phyloP scores from a whole-genome alignment of 768 basidiomycete genomes.

The Hydnum rufescens region DNA sequence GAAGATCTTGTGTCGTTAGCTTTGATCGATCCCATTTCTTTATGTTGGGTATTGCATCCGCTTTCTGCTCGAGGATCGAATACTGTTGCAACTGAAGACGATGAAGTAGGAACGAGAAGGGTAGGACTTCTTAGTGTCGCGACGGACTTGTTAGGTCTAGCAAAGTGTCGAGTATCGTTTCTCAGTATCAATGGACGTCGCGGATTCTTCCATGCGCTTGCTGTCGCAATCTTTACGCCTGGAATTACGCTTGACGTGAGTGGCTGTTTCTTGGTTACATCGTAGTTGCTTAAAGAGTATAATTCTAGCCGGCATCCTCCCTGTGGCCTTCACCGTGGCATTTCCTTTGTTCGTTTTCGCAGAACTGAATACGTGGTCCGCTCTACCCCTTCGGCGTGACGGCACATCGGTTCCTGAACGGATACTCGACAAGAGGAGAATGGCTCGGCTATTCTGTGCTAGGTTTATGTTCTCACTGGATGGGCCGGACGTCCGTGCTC shows the following conservation, averaged over 20 bases:
- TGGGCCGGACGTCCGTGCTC: constrained; percentile 86
- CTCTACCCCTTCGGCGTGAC: constrained; percentile 88
- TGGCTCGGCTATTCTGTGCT: constrained; percentile 89
- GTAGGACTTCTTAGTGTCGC: background rate
- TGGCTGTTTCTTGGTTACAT: constrained; percentile 11
- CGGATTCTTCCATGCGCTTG: constrained; percentile 92
- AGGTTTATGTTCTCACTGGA: constrained; percentile 91
- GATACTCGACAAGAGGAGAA: constrained; percentile 88
- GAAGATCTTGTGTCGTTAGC: constrained; percentile 58
- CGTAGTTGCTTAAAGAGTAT: constrained; percentile 3
- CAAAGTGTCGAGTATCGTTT: background rate
- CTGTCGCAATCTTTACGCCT: constrained; percentile 94
- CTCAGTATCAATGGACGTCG: constrained; percentile 76
- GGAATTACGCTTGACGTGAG: constrained; percentile 82
- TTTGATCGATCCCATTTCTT: no score
- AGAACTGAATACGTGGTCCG: constrained; percentile 95
- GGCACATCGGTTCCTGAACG: constrained; percentile 91
- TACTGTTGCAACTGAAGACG: background rate
- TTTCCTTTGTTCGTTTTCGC: constrained; percentile 91
- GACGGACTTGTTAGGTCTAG: background rate
- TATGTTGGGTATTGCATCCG: constrained; percentile 17
- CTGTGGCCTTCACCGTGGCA: constrained; percentile 82
- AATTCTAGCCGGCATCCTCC: constrained; percentile 73
- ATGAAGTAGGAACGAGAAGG: background rate
- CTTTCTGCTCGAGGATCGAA: background rate